Evolutionary conservation across 306 rosid genomes (phyloP).

Genomic region (Pyrus pyrifolia): DNA sequence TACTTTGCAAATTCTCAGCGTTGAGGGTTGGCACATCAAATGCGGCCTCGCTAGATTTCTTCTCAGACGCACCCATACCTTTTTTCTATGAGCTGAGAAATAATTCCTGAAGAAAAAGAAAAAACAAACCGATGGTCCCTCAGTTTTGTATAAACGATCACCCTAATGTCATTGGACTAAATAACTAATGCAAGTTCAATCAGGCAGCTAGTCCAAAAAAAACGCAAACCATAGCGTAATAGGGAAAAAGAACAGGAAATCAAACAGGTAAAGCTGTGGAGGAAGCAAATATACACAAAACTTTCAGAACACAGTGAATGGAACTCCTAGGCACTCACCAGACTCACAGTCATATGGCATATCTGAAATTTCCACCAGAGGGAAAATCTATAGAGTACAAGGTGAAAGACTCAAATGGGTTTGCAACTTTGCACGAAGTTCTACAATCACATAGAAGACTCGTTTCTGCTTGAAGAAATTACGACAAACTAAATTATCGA

Average conservation of each 20-base stretch:
- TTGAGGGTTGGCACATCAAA: conserved; percentile 61
- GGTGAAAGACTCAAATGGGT: background rate
- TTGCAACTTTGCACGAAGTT: background rate
- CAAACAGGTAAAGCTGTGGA: background rate
- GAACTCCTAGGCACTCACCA: background rate
- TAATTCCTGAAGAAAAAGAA: conserved; percentile 18
- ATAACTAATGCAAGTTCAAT: background rate
- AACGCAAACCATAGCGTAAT: background rate
- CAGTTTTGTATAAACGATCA: background rate
- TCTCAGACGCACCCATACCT: conserved; percentile 60
- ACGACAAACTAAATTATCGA: background rate
- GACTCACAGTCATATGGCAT: background rate
- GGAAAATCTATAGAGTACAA: background rate
- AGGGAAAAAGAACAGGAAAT: background rate
- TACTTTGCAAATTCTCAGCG: conserved; percentile 87
- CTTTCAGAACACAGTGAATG: background rate
- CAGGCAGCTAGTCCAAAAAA: background rate
- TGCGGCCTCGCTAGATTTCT: conserved; percentile 53
- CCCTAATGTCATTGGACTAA: background rate
- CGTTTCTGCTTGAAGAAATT: background rate
- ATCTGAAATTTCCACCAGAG: background rate
- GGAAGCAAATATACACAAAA: background rate
- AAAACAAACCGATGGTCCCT: background rate
- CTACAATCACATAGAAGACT: background rate
- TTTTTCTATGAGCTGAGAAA: conserved; percentile 10